A percentile compares a stretch with the other conserved stretches of the same genome.
Conservation (phyloP, 805 yeast genomes). For the Novakomyces olei region DNA sequence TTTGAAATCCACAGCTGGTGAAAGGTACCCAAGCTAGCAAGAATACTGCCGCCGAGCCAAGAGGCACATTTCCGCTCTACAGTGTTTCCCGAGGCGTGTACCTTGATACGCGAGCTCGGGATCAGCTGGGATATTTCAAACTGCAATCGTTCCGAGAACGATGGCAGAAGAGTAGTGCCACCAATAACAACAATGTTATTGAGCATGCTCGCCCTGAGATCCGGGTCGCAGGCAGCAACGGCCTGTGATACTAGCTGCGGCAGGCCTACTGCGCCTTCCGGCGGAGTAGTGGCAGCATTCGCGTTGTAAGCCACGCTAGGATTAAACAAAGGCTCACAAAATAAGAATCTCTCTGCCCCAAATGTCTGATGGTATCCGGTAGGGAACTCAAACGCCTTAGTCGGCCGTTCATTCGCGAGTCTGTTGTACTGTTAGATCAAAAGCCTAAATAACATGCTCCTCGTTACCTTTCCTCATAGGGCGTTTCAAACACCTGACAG, state of each 20-base stretch:
- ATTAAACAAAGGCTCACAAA: slow-evolving; percentile 44
- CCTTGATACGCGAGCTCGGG: slow-evolving; percentile 26
- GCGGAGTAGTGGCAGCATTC: not conserved
- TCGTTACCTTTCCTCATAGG: slow-evolving; percentile 16
- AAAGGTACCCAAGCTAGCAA: slow-evolving; percentile 35
- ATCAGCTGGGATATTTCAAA: slow-evolving; percentile 33
- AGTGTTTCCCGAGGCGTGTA: slow-evolving; percentile 20
- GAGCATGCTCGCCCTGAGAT: slow-evolving; percentile 19
- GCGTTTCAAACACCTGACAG: slow-evolving; percentile 12
- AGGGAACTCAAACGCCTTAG: slow-evolving; percentile 32
- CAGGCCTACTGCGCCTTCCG: slow-evolving; percentile 1
- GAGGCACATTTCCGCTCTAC: slow-evolving; percentile 35
- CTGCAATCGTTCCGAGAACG: slow-evolving; percentile 32
- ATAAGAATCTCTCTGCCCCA: slow-evolving; percentile 29
- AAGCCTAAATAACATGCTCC: no score
- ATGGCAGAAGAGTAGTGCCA: slow-evolving; percentile 32
- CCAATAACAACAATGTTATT: slow-evolving; percentile 39
- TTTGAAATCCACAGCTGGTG: slow-evolving; percentile 37
- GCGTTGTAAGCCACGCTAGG: not conserved
- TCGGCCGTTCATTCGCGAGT: slow-evolving; percentile 6
- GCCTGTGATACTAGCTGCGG: slow-evolving; percentile 21
- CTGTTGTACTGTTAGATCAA: no score
- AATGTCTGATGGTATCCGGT: slow-evolving; percentile 27
- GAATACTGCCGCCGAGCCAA: slow-evolving; percentile 56
- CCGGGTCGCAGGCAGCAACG: slow-evolving; percentile 23